Evolutionary conservation across 352 stramenopile genomes (phyloP).

Genomic region (Phytopythium helicoides): DNA sequence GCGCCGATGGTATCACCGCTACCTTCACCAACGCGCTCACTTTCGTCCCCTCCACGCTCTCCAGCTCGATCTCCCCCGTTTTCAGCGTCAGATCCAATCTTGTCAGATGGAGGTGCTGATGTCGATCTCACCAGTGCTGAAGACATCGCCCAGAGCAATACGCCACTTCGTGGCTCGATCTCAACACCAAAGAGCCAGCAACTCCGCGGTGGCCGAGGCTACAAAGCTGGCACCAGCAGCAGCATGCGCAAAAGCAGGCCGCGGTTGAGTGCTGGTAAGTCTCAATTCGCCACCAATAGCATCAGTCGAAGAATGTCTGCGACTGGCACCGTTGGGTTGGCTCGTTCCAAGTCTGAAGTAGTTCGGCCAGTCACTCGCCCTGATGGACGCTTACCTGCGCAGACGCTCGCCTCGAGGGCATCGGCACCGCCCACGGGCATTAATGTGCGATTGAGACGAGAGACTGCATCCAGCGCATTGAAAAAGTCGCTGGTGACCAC

Average conservation of each 20-base stretch:
- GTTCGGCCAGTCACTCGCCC: neutral
- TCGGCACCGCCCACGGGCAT: neutral
- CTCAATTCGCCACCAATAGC: neutral
- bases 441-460: slow-evolving; percentile 19
- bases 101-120: no score
- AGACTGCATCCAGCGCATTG: slow-evolving; percentile 50
- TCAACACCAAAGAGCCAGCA: slow-evolving; percentile 4
- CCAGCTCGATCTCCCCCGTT: neutral
- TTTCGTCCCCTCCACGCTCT: neutral
- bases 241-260: slow-evolving; percentile 7
- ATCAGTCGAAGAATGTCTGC: neutral
- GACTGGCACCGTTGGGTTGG: neutral
- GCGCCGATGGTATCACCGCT: slow-evolving; percentile 4
- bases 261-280: neutral
- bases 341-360: slow-evolving; percentile 1
- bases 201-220: slow-evolving; percentile 1
- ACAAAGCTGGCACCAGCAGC: slow-evolving; percentile 6
- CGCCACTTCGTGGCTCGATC: neutral
- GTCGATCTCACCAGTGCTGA: neutral
- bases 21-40: neutral
- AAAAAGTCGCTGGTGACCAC: slow-evolving; percentile 39
- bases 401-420: neutral
- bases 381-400: neutral
- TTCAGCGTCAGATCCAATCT: neutral
- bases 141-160: neutral